These are phyloP conservation scores for Pascua sp. DNA, from an alignment of 1,284 basidiomycete genomes.

Conservation along the genomic window DNA sequence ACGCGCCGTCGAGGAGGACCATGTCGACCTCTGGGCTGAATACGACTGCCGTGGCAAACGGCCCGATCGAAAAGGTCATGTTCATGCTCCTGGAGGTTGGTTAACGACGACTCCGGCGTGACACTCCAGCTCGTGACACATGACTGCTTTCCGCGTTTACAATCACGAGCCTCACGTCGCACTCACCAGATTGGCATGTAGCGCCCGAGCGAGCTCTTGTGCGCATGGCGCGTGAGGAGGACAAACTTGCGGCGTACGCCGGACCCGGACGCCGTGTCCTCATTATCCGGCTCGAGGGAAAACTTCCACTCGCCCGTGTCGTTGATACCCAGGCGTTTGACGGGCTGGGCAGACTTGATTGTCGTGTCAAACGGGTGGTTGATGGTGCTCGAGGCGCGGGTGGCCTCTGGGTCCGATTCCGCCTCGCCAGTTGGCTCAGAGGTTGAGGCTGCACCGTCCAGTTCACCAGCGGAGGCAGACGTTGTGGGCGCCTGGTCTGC, in stretches of 20 bases:
- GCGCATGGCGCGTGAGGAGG: no score
- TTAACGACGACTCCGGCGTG: no score
- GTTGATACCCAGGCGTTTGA: conserved; percentile 9
- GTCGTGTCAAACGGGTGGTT: neutral
- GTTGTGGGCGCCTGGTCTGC: neutral
- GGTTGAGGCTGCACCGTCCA: neutral
- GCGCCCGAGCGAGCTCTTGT: no score
- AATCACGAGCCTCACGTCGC: no score
- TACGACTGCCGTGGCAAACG: conserved; percentile 12
- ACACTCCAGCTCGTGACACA: no score
- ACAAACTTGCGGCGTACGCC: no score
- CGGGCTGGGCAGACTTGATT: conserved; percentile 11
- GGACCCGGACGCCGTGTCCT: conserved; percentile 1
- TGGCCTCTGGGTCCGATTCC: neutral
- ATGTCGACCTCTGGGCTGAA: conserved; percentile 16
- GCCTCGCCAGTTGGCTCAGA: neutral
- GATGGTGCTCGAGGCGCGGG: neutral
- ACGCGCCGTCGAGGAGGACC: conserved; percentile 15
- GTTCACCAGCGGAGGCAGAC: neutral
- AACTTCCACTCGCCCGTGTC: conserved; percentile 18
- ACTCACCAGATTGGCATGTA: no score
- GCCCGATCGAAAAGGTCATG: conserved; percentile 10
- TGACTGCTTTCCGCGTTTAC: no score
- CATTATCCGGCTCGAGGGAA: neutral
- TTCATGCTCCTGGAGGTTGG: neutral